Evolutionary conservation across 2,329 filamentous ascomycete genomes (phyloP).

Genomic region (Dothideomycetes sp.): DNA sequence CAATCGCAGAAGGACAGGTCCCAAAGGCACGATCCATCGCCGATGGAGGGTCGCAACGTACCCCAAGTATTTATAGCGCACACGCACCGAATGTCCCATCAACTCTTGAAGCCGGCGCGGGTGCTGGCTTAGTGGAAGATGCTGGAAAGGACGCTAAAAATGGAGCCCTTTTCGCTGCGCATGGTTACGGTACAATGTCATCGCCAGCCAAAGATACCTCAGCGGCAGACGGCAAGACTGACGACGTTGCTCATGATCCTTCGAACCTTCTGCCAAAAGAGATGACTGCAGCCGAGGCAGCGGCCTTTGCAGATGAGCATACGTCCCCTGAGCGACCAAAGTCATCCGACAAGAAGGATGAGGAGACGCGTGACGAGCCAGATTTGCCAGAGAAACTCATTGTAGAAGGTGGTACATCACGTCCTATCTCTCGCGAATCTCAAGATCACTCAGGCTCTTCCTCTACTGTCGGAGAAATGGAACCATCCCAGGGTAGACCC

Average conservation of each 20-base stretch:
- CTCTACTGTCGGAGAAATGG: slow-evolving; percentile 14
- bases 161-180: slow-evolving; percentile 48
- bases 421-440: slow-evolving; percentile 9
- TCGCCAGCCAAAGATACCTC: slow-evolving; percentile 4
- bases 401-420: slow-evolving; percentile 6
- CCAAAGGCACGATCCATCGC: slow-evolving; percentile 1
- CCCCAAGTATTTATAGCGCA: not conserved
- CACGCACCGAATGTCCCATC: not conserved
- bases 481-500: slow-evolving; percentile 16
- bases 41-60: slow-evolving; percentile 3
- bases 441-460: slow-evolving; percentile 7
- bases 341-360: slow-evolving; percentile 5
- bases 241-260: not conserved
- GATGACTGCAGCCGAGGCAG: slow-evolving; percentile 10
- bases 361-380: slow-evolving; percentile 6
- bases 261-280: slow-evolving; percentile 2
- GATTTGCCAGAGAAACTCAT: slow-evolving; percentile 7
- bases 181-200: slow-evolving; percentile 33
- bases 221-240: too few species aligned
- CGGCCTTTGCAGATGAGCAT: slow-evolving; percentile 9
- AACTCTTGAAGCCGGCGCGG: slow-evolving; percentile 34
- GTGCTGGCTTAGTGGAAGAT: slow-evolving; percentile 41
- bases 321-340: too few species aligned
- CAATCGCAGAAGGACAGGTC: slow-evolving; percentile 26
- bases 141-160: slow-evolving; percentile 51